Evolutionary conservation across 176 grass and related monocot genomes (phyloP), one percentile per base, ranked within the genome.

Genomic region (Phoenix dactylifera): DNA sequence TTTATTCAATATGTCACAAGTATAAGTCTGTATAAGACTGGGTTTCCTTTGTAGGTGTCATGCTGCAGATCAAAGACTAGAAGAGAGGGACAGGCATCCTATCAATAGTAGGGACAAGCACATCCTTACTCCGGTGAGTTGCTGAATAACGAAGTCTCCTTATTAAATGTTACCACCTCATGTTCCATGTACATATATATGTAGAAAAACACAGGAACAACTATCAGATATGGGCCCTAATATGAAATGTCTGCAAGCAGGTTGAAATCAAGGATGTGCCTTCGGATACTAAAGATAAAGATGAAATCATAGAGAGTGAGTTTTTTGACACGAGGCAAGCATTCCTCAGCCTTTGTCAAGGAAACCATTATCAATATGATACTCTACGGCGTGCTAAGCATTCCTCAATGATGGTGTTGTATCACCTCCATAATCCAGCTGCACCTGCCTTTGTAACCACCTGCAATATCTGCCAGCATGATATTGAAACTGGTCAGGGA

Each of bases 401-500:
- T 63, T 63, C 60, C 29, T 63, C 60, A 22, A 63, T 63, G 60
- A 63, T 63, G 60, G 60, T 63, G 18, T 63, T 63, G 22, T 63
- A 63, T 63, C 60, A 63, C 60, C 60, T 63, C 15, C 60, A 63
- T 63, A 63, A 63, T 63, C 60, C 60, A 63, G 48, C 60, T 22
- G 60, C 60, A 19, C 60, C 57, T 16, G 35, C 35, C 35, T 44
- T 44, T 44, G 35, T 44, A 9, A 44, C 35, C 35, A 44, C 35
- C 35, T 44, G 35, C 35, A 12, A 44, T 44, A 14, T 44, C 9
- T 44, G 35, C 35, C 35, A 44, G 2, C 35, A 44, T 44, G 35
- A 44, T 44, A 44, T 44, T 44, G 35, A 44, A 44, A 44, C 35
- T 10, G 35, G 35, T 44, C 35, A 44, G 10, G 35, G 35, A 12